Evolutionary conservation across 257 asterid species (phyloP).

Genomic region (Ilex asprella): DNA sequence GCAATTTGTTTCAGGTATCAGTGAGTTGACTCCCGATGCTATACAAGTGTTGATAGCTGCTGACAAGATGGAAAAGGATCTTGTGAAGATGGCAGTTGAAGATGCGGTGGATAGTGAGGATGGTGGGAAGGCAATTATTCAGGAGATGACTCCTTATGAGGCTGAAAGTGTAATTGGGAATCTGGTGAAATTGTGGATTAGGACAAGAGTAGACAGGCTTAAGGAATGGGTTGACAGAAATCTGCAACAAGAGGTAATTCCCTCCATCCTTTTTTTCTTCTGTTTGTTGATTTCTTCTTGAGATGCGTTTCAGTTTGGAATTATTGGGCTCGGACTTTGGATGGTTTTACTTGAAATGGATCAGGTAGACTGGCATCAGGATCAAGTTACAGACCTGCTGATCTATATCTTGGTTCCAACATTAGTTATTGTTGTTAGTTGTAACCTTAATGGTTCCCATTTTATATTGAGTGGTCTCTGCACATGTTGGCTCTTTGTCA

Average conservation of each 20-base stretch:
- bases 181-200: conserved; percentile 80
- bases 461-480: too few relatives aligned
- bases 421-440: too few relatives aligned
- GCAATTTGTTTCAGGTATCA: conserved; percentile 52
- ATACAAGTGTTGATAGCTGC: conserved; percentile 87
- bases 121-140: conserved; percentile 90
- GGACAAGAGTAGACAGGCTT: conserved; percentile 65
- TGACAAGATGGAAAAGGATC: conserved; percentile 82
- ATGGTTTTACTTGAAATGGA: too few relatives aligned
- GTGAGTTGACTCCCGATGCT: conserved; percentile 83
- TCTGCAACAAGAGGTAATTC: conserved; percentile 74
- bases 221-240: conserved; percentile 84
- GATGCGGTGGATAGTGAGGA: conserved; percentile 91
- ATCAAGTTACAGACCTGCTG: background rate
- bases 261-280: conserved; percentile 6
- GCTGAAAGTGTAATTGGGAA: conserved; percentile 64
- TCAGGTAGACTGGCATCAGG: background rate
- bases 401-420: background rate
- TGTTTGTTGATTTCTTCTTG: background rate
- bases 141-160: conserved; percentile 93
- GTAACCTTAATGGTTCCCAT: too few relatives aligned
- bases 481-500: too few relatives aligned
- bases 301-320: background rate
- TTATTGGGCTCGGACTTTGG: too few relatives aligned
- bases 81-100: conserved; percentile 86